These are phyloP conservation scores for Exidia glandulosa DNA, from an alignment of 768 basidiomycete species.

Conservation along the genomic window DNA sequence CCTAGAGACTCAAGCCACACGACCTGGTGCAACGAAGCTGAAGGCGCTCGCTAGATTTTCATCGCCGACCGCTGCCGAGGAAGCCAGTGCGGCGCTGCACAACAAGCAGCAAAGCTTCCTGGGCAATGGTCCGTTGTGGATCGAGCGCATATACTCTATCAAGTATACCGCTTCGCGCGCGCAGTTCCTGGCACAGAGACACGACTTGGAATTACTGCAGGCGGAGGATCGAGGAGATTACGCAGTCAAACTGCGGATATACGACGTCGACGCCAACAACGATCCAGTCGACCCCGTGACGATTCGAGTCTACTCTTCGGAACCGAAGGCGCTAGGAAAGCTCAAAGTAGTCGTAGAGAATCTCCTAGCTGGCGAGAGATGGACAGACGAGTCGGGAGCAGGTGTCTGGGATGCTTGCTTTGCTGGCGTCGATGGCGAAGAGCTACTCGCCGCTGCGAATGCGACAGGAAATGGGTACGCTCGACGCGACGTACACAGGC, in stretches of 20 bases:
- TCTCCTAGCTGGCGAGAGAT: slow-evolving; percentile 46
- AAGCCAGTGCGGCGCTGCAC: slow-evolving; percentile 38
- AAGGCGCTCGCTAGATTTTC: slow-evolving; percentile 48
- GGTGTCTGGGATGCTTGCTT: slow-evolving; percentile 62
- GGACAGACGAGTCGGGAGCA: slow-evolving; percentile 38
- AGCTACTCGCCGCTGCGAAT: neutral
- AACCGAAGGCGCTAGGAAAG: slow-evolving; percentile 36
- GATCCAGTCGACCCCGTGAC: slow-evolving; percentile 19
- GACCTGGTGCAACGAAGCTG: slow-evolving; percentile 37
- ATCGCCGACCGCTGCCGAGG: slow-evolving; percentile 38
- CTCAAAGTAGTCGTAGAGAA: slow-evolving; percentile 53
- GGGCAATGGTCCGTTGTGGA: slow-evolving; percentile 36
- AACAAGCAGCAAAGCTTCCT: slow-evolving; percentile 32
- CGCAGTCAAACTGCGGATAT: slow-evolving; percentile 25
- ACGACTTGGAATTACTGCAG: slow-evolving; percentile 25
- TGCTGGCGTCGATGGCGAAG: slow-evolving; percentile 25
- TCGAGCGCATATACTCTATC: slow-evolving; percentile 44
- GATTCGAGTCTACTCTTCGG: slow-evolving; percentile 41
- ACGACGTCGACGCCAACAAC: slow-evolving; percentile 13
- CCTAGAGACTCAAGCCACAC: slow-evolving; percentile 41
- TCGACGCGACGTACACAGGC: slow-evolving; percentile 16
- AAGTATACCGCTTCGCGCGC: slow-evolving; percentile 29
- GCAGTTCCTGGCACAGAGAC: slow-evolving; percentile 38
- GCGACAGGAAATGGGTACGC: neutral
- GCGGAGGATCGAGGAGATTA: slow-evolving; percentile 10